Percentiles rank a stretch among this genome's conserved stretches.
Conservation (phyloP, 495 filamentous ascomycete species). For the Neurospora pannonica region DNA sequence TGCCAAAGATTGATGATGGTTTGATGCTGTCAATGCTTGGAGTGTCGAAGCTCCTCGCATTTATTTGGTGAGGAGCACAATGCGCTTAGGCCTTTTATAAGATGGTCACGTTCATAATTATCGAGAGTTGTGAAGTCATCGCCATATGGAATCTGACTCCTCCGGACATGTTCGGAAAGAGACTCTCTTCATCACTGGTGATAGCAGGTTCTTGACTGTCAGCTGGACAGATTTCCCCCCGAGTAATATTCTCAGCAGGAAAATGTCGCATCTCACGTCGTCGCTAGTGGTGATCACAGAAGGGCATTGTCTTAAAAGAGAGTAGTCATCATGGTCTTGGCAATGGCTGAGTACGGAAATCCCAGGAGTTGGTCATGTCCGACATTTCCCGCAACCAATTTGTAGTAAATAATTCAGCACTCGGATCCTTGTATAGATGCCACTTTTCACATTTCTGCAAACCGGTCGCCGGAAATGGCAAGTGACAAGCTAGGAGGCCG, state of each 20-base stretch:
- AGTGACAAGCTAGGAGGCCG: neutral
- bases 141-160: neutral
- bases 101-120: neutral
- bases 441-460: neutral
- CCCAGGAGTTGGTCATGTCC: neutral
- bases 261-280: neutral
- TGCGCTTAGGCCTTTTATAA: neutral
- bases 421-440: neutral
- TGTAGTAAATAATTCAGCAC: neutral
- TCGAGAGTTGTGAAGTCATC: neutral
- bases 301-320: neutral
- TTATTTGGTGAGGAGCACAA: no score
- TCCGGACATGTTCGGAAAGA: neutral
- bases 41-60: no score
- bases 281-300: neutral
- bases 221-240: neutral
- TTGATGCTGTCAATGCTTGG: neutral
- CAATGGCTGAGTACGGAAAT: neutral
- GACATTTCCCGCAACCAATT: neutral
- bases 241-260: neutral
- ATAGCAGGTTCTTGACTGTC: neutral
- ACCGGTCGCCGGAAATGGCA: neutral
- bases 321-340: neutral
- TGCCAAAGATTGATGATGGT: neutral
- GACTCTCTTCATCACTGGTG: neutral